A percentile compares a stretch with the other conserved stretches of the same genome.
Evolutionary conservation across 2,329 filamentous ascomycete species (phyloP).

Genomic region (Nannizziopsis arthrosporioides): DNA sequence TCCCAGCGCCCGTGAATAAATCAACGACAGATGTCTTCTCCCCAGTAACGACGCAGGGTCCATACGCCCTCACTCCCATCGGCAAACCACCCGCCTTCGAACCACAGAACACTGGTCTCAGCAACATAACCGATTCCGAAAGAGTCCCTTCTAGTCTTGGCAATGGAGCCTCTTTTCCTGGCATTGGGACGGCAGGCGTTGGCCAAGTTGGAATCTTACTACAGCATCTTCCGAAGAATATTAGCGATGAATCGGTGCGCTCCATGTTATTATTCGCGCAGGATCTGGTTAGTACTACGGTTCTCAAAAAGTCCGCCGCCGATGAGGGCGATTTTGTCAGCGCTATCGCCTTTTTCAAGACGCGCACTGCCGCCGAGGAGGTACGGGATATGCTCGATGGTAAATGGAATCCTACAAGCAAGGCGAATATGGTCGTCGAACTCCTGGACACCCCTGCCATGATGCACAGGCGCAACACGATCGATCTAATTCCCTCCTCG

Average conservation of each 20-base stretch:
- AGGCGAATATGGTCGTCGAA: slow-evolving; percentile 47
- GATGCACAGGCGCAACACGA: slow-evolving; percentile 39
- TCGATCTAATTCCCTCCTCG: slow-evolving; percentile 35
- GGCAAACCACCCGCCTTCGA: slow-evolving; percentile 28
- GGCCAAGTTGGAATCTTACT: slow-evolving; percentile 40
- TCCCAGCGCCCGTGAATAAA: slow-evolving; percentile 26
- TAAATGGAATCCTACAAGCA: slow-evolving; percentile 50
- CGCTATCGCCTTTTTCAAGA: slow-evolving; percentile 49
- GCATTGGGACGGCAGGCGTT: slow-evolving; percentile 19
- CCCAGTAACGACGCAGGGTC: slow-evolving; percentile 28
- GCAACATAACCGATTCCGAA: slow-evolving; percentile 14
- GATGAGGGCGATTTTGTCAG: slow-evolving; percentile 47
- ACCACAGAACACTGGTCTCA: not conserved
- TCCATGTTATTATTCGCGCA: slow-evolving; percentile 56
- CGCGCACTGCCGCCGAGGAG: slow-evolving; percentile 47
- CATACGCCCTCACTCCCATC: slow-evolving; percentile 30
- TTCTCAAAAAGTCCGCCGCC: slow-evolving; percentile 43
- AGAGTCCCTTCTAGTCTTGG: slow-evolving; percentile 1
- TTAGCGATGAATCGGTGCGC: slow-evolving; percentile 46
- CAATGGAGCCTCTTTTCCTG: slow-evolving; percentile 26
- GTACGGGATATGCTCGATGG: slow-evolving; percentile 49
- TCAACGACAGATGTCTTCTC: slow-evolving; percentile 36
- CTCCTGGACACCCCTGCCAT: slow-evolving; percentile 26
- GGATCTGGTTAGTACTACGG: slow-evolving; percentile 48
- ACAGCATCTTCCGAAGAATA: slow-evolving; percentile 49